Conservation (phyloP, 441 rosid species). For the Metrosideros polymorpha region DNA sequence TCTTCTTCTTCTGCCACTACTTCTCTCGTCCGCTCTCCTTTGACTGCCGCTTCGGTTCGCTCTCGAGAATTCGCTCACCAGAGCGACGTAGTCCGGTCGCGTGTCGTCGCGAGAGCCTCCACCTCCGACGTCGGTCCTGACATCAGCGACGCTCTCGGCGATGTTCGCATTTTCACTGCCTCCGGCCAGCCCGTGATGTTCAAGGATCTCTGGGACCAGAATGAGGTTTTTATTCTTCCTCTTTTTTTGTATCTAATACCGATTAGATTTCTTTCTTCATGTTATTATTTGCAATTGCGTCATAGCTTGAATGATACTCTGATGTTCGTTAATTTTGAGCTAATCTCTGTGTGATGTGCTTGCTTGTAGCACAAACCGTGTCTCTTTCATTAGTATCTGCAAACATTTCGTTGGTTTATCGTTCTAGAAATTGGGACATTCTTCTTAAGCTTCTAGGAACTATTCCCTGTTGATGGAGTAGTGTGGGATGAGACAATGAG, state of each 20-base stretch:
- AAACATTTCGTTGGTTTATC: background rate
- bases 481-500: background rate
- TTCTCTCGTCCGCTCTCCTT: background rate
- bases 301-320: background rate
- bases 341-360: background rate
- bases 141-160: constrained; percentile 41
- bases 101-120: constrained; percentile 19
- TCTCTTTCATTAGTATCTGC: background rate
- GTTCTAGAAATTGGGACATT: background rate
- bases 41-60: background rate
- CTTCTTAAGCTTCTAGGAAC: background rate
- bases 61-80: background rate
- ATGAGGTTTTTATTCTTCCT: constrained; percentile 17
- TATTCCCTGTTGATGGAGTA: background rate
- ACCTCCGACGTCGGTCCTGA: constrained; percentile 18
- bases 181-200: constrained; percentile 42
- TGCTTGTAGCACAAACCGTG: background rate
- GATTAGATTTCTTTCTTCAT: background rate
- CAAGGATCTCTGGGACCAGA: constrained; percentile 79
- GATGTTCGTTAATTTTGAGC: background rate
- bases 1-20: background rate
- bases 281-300: background rate
- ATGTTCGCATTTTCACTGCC: constrained; percentile 52
- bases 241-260: background rate
- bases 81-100: background rate